Conservation (phyloP, 495 filamentous ascomycete species). For the Aspergillus biplanus region DNA sequence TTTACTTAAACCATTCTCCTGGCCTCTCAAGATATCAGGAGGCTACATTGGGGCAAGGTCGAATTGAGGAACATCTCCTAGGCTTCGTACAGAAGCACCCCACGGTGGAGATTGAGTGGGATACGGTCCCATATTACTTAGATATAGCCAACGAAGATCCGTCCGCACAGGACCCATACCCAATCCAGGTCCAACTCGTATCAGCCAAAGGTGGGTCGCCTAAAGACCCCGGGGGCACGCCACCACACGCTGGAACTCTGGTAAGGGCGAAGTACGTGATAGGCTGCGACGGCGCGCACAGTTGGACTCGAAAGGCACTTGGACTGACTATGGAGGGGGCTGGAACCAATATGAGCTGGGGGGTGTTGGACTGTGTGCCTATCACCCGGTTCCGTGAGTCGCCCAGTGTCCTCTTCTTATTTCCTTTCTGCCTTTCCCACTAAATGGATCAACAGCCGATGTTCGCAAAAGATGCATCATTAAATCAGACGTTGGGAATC, state of each 20-base stretch:
- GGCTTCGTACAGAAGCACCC: conserved; percentile 42
- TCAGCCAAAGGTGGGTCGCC: neutral
- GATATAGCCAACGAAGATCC: conserved; percentile 15
- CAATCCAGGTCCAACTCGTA: neutral
- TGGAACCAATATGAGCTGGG: conserved; percentile 54
- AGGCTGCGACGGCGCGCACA: conserved; percentile 64
- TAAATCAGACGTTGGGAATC: conserved; percentile 56
- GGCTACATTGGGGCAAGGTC: conserved; percentile 53
- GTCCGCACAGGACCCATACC: neutral
- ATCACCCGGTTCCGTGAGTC: conserved; percentile 58
- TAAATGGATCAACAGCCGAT: conserved; percentile 41
- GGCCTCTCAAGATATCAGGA: conserved; percentile 52
- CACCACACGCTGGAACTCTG: conserved; percentile 22
- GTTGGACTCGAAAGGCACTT: conserved; percentile 58
- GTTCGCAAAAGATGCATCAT: conserved; percentile 63
- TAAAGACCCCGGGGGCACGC: neutral
- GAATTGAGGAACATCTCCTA: conserved; percentile 55
- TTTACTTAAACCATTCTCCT: conserved; percentile 8
- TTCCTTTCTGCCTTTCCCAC: neutral
- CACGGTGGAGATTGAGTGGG: conserved; percentile 38
- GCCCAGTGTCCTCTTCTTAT: neutral
- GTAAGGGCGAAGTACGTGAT: conserved; percentile 58
- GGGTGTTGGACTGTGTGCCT: conserved; percentile 59
- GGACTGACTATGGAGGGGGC: conserved; percentile 38
- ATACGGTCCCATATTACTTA: conserved; percentile 43